Evolutionary conservation across 495 filamentous ascomycete genomes (phyloP), one percentile per base, ranked within the genome.

Genomic region (Penicillium ochrochloron): DNA sequence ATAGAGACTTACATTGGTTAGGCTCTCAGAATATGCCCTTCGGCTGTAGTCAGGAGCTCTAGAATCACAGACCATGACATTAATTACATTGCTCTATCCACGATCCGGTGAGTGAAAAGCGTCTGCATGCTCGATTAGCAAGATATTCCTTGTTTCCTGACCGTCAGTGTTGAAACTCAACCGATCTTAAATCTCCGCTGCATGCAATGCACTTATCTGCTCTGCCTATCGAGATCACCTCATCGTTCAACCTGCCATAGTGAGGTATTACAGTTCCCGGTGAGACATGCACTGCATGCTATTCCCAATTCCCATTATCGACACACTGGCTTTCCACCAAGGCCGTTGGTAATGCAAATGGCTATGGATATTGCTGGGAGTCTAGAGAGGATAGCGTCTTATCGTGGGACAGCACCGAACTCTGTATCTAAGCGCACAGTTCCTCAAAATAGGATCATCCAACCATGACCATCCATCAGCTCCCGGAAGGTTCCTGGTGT

Each of bases 281-380:
- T 70, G 53, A 62, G 59, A 74, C 71, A 66, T 58, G 29, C 63
- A 68, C 66, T 50, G 61, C 71, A 70, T 72, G 51, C 50, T 59
- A 66, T 61, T 35, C 62, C 39, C 35, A 41, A 41, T 55, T 31
- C 44, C 25, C 21, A 44, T 62, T 39, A 64, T 70, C 70, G 65
- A 74, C 61, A 65, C 64, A 70, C 12, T 19, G 46, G 23, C 34
- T 61, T 68, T 70, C 65, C 63, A 50, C 21, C n/a, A 23, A 23
- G 39, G 59, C 65, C 61, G 62, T 57, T 41, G 31, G 48, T 37
- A 48, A 59, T 70, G 69, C 58, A 68, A 54, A 68, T 27, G 62
- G 23, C 56, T 61, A 67, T 63, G 54, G 46, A 64, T 63, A 12
- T 61, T 71, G 48, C 66, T 67, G 17, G 69, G 48, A 67, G 53